Percentiles rank a stretch among this genome's conserved stretches.
Conservation (phyloP, 768 basidiomycete species). For the Boletellus emodensis region DNA sequence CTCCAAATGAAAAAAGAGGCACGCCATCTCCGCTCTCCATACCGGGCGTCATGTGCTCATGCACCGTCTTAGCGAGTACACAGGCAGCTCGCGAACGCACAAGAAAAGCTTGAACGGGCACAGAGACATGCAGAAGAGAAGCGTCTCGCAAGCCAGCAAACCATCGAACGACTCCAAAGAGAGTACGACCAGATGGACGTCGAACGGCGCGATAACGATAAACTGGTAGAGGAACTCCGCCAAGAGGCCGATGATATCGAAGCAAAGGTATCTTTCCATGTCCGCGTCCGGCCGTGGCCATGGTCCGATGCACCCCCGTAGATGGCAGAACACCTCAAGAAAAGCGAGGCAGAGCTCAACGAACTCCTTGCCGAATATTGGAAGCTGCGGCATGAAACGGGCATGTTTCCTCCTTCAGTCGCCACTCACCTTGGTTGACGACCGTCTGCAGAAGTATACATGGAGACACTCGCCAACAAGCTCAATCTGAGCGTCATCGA, state of each 20-base stretch:
- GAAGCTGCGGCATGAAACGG: slow-evolving; percentile 72
- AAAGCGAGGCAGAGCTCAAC: slow-evolving; percentile 74
- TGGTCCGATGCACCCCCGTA: slow-evolving; percentile 27
- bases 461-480: slow-evolving; percentile 83
- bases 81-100: slow-evolving; percentile 76
- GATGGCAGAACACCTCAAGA: slow-evolving; percentile 74
- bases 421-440: background rate
- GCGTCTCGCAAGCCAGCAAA: slow-evolving; percentile 64
- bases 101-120: slow-evolving; percentile 76
- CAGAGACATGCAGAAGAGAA: slow-evolving; percentile 80
- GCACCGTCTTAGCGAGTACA: slow-evolving; percentile 57
- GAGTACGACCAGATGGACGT: slow-evolving; percentile 78
- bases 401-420: slow-evolving; percentile 33
- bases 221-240: slow-evolving; percentile 72
- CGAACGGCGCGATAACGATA: slow-evolving; percentile 75
- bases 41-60: background rate
- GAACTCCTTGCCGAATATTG: slow-evolving; percentile 82
- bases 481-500: slow-evolving; percentile 54
- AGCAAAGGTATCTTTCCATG: slow-evolving; percentile 44
- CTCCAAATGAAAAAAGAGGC: slow-evolving; percentile 68
- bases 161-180: slow-evolving; percentile 68
- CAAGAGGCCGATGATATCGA: slow-evolving; percentile 66
- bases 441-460: slow-evolving; percentile 61
- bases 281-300: background rate
- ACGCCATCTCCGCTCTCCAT: slow-evolving; percentile 7